Conservation (phyloP, 129 eudicot genomes). For the Lonicera japonica region DNA sequence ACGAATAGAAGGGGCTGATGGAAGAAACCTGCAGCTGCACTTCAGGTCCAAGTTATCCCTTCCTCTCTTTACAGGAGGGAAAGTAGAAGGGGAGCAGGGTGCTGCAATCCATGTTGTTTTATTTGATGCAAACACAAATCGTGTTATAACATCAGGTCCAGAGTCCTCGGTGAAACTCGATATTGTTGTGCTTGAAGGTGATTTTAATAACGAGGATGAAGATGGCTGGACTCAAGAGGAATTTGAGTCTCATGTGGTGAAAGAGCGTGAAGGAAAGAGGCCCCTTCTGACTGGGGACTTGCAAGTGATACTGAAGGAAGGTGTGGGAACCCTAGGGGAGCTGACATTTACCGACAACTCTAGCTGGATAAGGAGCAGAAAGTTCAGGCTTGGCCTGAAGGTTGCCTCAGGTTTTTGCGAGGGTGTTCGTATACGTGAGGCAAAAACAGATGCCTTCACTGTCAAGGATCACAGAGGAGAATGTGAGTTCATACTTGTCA, state of each 20-base stretch:
- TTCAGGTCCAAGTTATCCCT: slow-evolving; percentile 81
- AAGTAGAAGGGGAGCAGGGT: slow-evolving; percentile 97
- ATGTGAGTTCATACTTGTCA: slow-evolving; percentile 44
- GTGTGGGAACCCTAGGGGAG: slow-evolving; percentile 95
- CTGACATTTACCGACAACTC: slow-evolving; percentile 93
- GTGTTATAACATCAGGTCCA: slow-evolving; percentile 67
- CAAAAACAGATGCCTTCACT: slow-evolving; percentile 88
- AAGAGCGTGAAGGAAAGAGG: slow-evolving; percentile 98
- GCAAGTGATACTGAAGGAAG: slow-evolving; percentile 82
- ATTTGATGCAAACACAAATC: slow-evolving; percentile 75
- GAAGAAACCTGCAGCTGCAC: slow-evolving; percentile 82
- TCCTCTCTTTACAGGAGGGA: slow-evolving; percentile 95
- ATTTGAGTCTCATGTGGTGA: slow-evolving; percentile 86
- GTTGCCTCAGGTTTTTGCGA: slow-evolving; percentile 72
- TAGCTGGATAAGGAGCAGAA: slow-evolving; percentile 98
- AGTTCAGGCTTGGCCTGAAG: slow-evolving; percentile 85
- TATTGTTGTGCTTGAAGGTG: slow-evolving; percentile 95
- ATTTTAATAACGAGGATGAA: slow-evolving; percentile 86
- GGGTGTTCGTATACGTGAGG: slow-evolving; percentile 76
- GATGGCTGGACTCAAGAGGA: slow-evolving; percentile 92
- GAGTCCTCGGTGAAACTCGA: slow-evolving; percentile 83
- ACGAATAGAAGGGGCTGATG: slow-evolving; percentile 86
- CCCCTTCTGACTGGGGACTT: slow-evolving; percentile 91
- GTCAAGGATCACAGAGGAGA: slow-evolving; percentile 99
- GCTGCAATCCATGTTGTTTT: slow-evolving; percentile 80